Conservation (phyloP, 768 basidiomycete genomes). For the Collybia sordida region DNA sequence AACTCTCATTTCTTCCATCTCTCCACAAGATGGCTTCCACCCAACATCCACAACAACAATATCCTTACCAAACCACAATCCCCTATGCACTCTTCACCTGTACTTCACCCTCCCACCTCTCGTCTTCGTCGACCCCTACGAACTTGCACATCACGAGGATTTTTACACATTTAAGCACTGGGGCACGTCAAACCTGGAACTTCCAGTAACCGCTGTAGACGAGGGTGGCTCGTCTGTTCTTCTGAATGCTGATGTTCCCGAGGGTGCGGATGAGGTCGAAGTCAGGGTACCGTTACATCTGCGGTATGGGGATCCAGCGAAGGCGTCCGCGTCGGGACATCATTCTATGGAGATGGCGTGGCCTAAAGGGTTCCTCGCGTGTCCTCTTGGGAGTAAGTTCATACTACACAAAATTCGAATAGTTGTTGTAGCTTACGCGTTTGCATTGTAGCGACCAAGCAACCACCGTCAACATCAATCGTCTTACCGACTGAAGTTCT, state of each 20-base stretch:
- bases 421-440: neutral
- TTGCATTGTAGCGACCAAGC: constrained; percentile 2
- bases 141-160: constrained; percentile 35
- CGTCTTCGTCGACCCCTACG: constrained; percentile 49
- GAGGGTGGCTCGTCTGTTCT: constrained; percentile 22
- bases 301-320: constrained; percentile 35
- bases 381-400: constrained; percentile 26
- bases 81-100: constrained; percentile 36
- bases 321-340: constrained; percentile 16
- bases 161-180: constrained; percentile 40
- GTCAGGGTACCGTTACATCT: constrained; percentile 46
- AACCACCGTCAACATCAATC: constrained; percentile 1
- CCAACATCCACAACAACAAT: constrained; percentile 31
- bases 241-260: constrained; percentile 15
- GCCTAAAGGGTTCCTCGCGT: constrained; percentile 40
- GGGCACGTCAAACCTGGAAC: constrained; percentile 45
- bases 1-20: constrained; percentile 23
- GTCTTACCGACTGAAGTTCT: constrained; percentile 12
- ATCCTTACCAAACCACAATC: constrained; percentile 11
- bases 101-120: constrained; percentile 39
- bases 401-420: neutral
- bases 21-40: constrained; percentile 37
- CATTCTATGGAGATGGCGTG: constrained; percentile 29
- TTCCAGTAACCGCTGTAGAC: constrained; percentile 39
- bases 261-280: constrained; percentile 4